A percentile compares a stretch with the other conserved stretches of the same genome.
Evolutionary conservation across 768 basidiomycete species (phyloP).

Genomic region (Harrya chromipes): DNA sequence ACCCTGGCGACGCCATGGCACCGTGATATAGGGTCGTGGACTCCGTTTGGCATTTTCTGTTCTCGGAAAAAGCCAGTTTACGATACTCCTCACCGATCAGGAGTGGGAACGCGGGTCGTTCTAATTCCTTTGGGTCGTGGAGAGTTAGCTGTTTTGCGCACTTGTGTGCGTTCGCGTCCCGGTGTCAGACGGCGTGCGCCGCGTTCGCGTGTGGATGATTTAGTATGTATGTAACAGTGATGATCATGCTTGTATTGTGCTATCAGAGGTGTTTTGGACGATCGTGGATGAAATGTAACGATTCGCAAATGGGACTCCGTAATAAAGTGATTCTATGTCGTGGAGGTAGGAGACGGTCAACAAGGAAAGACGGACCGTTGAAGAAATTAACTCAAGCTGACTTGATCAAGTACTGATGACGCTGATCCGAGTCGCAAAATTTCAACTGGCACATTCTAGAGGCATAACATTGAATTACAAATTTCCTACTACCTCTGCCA

Average conservation of each 20-base stretch:
- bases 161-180: constrained; percentile 7
- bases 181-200: constrained; percentile 1
- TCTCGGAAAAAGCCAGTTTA: neutral
- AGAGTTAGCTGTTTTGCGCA: constrained; percentile 11
- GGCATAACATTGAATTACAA: too few species aligned
- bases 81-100: constrained; percentile 12
- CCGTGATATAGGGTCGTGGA: constrained; percentile 11
- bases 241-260: constrained; percentile 1
- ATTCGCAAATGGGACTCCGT: too few species aligned
- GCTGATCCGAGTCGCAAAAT: too few species aligned
- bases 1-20: constrained; percentile 6
- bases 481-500: too few species aligned
- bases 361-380: too few species aligned
- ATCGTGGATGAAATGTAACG: constrained; percentile 5
- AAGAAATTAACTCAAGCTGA: too few species aligned
- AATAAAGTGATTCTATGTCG: too few species aligned
- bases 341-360: too few species aligned
- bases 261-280: constrained; percentile 8
- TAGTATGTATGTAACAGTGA: constrained; percentile 20
- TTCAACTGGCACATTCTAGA: too few species aligned
- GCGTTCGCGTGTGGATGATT: constrained; percentile 9
- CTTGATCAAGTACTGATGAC: too few species aligned
- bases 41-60: neutral
- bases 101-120: constrained; percentile 22
- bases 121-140: constrained; percentile 10